Evolutionary conservation across 2,329 filamentous ascomycete genomes (phyloP), one percentile per base, ranked within the genome.

Genomic region (Diplocarpon rosae): DNA sequence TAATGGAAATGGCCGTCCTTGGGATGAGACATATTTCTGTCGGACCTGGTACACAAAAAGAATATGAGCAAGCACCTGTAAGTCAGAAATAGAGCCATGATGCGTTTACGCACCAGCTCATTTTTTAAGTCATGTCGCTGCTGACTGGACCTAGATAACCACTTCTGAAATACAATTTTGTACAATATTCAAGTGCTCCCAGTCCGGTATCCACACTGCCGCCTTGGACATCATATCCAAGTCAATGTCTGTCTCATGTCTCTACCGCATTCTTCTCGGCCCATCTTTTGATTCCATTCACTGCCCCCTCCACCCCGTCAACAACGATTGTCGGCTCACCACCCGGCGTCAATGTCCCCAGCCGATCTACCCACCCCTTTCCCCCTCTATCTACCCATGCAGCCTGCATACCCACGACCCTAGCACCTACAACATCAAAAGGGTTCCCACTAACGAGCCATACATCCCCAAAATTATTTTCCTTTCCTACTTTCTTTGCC

Each of bases 391-490:
- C 80, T 5, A 88, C 72, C 77, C 80, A 87, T 11, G 71, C 76
- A 17, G 77, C 73, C 54, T 72, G 70, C 64, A 86, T 65, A 0
- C 82, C 82, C 5, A 71, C 68, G 1, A 68, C 68, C 48, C 69
- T 69, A 1, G 82, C 78, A 0, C 84, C 83, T 0, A 78, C 71
- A 13, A 83, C 66, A 59, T 88, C 83, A 58, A 88, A 88, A 2
- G 83, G 78, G 58, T 88, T 88, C 1, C 76, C 75, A 52, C 73
- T 83, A 5, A 89, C 70, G 7, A 88, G 62, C 80, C 82, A 86
- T 12, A 86, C 68, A 20, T 72, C 65, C 1, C 59, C 63, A 51
- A 69, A 65, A 14, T 68, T 31, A 36, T 50, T 47, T n/a, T 37
- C 50, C 32, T 58, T 56, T 12, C 56, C 56, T 7, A 55, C 54